Conservation (phyloP, 306 rosid species). For the Macrotyloma uniflorum region DNA sequence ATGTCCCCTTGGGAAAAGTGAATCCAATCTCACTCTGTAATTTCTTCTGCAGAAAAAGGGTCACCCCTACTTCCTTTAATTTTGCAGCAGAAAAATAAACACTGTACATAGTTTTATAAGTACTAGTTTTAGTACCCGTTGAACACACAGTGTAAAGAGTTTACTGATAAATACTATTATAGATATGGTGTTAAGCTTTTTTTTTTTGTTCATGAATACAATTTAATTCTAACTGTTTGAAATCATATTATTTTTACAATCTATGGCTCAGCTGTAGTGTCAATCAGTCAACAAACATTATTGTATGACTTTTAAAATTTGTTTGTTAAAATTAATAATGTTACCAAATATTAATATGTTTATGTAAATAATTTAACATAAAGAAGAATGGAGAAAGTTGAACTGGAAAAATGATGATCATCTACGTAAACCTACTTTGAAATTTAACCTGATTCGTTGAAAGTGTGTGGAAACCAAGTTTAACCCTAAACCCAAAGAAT, state of each 20-base stretch:
- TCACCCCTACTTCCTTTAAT: too few species aligned
- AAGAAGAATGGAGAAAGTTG: too few species aligned
- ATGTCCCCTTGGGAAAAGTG: background rate
- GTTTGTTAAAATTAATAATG: too few species aligned
- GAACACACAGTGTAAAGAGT: background rate
- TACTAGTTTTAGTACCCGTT: too few species aligned
- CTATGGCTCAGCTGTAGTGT: background rate
- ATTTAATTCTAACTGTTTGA: too few species aligned
- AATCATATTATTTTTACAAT: background rate
- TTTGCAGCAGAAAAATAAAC: background rate
- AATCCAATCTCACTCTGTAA: background rate
- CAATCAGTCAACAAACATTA: too few species aligned
- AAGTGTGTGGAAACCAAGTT: background rate
- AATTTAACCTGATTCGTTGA: background rate
- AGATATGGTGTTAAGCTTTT: background rate
- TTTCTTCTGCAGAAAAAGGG: background rate
- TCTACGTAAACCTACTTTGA: background rate
- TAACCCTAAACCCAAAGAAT: conserved; percentile 14
- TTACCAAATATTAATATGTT: too few species aligned
- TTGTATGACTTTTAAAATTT: too few species aligned
- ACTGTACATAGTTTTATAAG: too few species aligned
- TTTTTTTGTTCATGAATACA: background rate
- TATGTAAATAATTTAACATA: too few species aligned
- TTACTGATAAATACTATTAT: too few species aligned
- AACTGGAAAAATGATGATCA: background rate